Conservation (phyloP, 2,329 filamentous ascomycete species). For the Trematosphaeria pertusa region DNA sequence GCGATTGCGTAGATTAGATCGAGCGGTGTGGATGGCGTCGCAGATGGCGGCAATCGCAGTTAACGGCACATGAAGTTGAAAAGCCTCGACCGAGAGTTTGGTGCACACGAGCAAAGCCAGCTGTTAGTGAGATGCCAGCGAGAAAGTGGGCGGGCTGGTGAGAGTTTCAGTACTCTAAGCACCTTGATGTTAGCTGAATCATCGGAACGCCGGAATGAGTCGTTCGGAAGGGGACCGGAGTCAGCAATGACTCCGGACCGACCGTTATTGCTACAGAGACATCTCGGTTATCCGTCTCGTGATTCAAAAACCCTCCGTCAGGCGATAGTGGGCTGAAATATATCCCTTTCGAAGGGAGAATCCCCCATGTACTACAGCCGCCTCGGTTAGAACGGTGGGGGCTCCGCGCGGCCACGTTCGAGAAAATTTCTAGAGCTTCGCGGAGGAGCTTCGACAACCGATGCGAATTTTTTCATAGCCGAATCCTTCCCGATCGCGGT, state of each 20-base stretch:
- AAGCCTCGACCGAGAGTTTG: too few relatives aligned
- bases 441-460: not conserved
- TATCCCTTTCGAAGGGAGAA: not conserved
- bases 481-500: not conserved
- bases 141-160: too few relatives aligned
- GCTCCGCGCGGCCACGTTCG: not conserved
- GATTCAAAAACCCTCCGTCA: not conserved
- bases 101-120: too few relatives aligned
- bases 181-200: not conserved
- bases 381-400: not conserved
- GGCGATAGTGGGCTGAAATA: not conserved
- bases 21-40: too few relatives aligned
- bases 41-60: too few relatives aligned
- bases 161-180: too few relatives aligned
- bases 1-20: too few relatives aligned
- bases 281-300: not conserved
- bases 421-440: slow-evolving; percentile 5
- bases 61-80: too few relatives aligned
- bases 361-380: not conserved
- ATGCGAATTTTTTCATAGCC: not conserved
- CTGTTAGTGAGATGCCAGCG: too few relatives aligned
- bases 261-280: too few relatives aligned
- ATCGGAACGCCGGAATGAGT: not conserved
- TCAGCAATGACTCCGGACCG: too few relatives aligned
- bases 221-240: not conserved